These are phyloP conservation scores for Cucurbita maxima DNA, from an alignment of 306 rosid genomes.

Conservation along the genomic window DNA sequence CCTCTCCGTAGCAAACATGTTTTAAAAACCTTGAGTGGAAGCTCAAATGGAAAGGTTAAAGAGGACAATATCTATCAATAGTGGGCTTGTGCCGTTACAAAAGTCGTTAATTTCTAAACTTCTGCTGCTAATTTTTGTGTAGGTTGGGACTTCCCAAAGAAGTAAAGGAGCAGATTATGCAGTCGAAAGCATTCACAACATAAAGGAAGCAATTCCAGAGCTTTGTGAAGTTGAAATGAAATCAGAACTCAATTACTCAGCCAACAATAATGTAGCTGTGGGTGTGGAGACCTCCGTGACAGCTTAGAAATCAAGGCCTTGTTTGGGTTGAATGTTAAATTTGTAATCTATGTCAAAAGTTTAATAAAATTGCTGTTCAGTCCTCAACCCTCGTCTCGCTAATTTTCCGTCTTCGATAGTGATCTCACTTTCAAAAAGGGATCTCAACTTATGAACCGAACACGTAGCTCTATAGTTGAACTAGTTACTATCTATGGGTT, in stretches of 20 bases:
- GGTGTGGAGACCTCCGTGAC: constrained; percentile 53
- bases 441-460: too few species aligned
- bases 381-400: neutral
- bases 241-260: constrained; percentile 53
- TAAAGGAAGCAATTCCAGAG: constrained; percentile 78
- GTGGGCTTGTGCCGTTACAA: too few species aligned
- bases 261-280: constrained; percentile 38
- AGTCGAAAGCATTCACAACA: constrained; percentile 83
- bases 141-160: constrained; percentile 78
- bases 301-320: constrained; percentile 22
- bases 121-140: neutral
- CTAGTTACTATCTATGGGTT: too few species aligned
- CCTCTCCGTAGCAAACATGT: too few species aligned
- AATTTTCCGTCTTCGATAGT: too few species aligned
- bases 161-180: constrained; percentile 90
- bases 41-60: accelerated
- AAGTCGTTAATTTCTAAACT: too few species aligned
- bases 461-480: too few species aligned
- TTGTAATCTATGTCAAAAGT: neutral
- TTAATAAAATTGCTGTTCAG: neutral
- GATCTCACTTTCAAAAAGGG: too few species aligned
- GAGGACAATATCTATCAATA: too few species aligned
- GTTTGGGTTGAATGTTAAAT: neutral
- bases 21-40: too few species aligned
- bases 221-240: constrained; percentile 59